Conservation (phyloP, 345 rosid species). For the Litchi chinensis region DNA sequence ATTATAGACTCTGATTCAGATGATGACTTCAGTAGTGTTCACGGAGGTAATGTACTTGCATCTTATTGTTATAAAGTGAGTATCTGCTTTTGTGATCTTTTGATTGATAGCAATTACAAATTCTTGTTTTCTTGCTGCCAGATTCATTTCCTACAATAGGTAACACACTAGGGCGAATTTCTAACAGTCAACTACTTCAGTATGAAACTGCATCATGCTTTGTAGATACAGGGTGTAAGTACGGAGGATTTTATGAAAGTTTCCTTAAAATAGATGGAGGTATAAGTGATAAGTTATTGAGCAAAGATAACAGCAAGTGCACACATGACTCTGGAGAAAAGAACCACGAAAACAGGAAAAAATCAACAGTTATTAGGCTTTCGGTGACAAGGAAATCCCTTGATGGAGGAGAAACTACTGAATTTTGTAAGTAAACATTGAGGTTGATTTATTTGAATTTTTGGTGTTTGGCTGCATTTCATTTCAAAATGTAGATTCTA, state of each 20-base stretch:
- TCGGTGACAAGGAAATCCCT: slow-evolving; percentile 67
- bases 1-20: slow-evolving; percentile 80
- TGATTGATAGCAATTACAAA: background rate
- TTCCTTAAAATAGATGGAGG: slow-evolving; percentile 58
- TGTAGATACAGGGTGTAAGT: slow-evolving; percentile 47
- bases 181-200: slow-evolving; percentile 54
- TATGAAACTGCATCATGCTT: slow-evolving; percentile 49
- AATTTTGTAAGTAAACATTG: slow-evolving; percentile 42
- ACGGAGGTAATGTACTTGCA: slow-evolving; percentile 40
- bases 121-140: slow-evolving; percentile 9
- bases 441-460: background rate
- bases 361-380: slow-evolving; percentile 55
- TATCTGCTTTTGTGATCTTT: background rate
- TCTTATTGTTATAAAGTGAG: background rate
- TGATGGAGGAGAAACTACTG: slow-evolving; percentile 55
- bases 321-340: slow-evolving; percentile 39
- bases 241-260: slow-evolving; percentile 63
- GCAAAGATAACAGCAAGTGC: slow-evolving; percentile 37
- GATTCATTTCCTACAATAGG: slow-evolving; percentile 49
- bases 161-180: slow-evolving; percentile 30
- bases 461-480: background rate
- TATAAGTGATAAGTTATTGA: slow-evolving; percentile 28
- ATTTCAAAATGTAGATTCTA: background rate
- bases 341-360: slow-evolving; percentile 46
- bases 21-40: slow-evolving; percentile 62